Evolutionary conservation across 805 yeast species (phyloP).

Genomic region (Candida succiphila): DNA sequence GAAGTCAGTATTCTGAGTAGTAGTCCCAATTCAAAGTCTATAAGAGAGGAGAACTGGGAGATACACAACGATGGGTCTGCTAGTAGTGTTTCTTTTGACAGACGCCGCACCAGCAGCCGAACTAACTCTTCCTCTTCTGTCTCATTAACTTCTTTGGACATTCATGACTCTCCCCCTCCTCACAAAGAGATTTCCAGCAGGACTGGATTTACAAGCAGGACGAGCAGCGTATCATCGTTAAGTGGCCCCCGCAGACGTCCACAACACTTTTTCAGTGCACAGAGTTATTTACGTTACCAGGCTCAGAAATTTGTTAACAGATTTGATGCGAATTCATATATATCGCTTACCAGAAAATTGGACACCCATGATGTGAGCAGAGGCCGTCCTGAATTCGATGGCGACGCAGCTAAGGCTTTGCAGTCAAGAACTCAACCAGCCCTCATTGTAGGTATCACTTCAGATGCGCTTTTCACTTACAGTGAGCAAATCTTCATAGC

Average conservation of each 20-base stretch:
- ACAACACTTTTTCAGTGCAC: slow-evolving; percentile 81
- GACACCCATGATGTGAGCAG: slow-evolving; percentile 94
- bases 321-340: slow-evolving; percentile 95
- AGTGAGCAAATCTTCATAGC: slow-evolving; percentile 86
- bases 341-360: slow-evolving; percentile 83
- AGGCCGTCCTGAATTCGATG: slow-evolving; percentile 39
- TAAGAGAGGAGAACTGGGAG: slow-evolving; percentile 61
- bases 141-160: slow-evolving; percentile 7
- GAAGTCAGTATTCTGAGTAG: background rate
- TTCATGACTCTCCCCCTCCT: no score
- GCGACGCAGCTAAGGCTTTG: slow-evolving; percentile 40
- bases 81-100: slow-evolving; percentile 17
- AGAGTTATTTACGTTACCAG: slow-evolving; percentile 88
- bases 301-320: slow-evolving; percentile 83
- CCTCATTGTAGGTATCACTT: slow-evolving; percentile 76
- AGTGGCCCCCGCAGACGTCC: slow-evolving; percentile 27
- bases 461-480: slow-evolving; percentile 89
- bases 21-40: background rate
- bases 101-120: slow-evolving; percentile 16
- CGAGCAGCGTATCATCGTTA: slow-evolving; percentile 1
- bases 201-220: background rate
- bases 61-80: slow-evolving; percentile 76
- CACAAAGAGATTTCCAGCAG: background rate
- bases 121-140: slow-evolving; percentile 15
- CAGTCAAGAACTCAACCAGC: slow-evolving; percentile 61